Evolutionary conservation across 2,329 filamentous ascomycete species (phyloP).

Genomic region (Fusarium foetens): DNA sequence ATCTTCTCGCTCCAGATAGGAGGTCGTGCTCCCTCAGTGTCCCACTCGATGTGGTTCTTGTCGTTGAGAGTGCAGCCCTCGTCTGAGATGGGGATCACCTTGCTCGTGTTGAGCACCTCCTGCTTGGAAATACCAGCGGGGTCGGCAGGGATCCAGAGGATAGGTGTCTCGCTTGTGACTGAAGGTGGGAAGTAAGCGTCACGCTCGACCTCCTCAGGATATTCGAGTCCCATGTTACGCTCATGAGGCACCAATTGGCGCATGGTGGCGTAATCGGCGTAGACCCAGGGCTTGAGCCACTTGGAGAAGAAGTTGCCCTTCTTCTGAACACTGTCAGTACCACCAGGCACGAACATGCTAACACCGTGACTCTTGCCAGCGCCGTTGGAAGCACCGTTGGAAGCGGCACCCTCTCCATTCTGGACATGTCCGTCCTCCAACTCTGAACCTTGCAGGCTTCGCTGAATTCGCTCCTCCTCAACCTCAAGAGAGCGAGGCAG

Average conservation of each 20-base stretch:
- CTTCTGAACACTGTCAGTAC: constrained; percentile 47
- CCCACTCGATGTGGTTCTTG: constrained; percentile 62
- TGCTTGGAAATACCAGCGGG: constrained; percentile 74
- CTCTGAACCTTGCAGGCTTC: constrained; percentile 44
- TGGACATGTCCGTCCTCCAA: constrained; percentile 34
- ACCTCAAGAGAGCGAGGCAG: constrained; percentile 70
- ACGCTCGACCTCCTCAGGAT: constrained; percentile 69
- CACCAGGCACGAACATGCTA: constrained; percentile 38
- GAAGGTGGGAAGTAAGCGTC: constrained; percentile 80
- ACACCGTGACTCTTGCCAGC: constrained; percentile 35
- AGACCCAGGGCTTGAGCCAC: constrained; percentile 81
- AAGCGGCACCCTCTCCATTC: constrained; percentile 22
- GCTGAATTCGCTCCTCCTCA: constrained; percentile 54
- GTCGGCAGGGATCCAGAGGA: constrained; percentile 82
- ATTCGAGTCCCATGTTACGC: constrained; percentile 60
- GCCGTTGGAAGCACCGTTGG: constrained; percentile 29
- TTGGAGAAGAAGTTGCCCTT: constrained; percentile 64
- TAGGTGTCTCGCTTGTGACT: constrained; percentile 67
- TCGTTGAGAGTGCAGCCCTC: constrained; percentile 76
- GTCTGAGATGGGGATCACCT: constrained; percentile 77
- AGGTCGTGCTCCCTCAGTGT: constrained; percentile 54
- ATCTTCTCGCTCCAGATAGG: constrained; percentile 59
- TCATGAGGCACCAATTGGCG: constrained; percentile 75
- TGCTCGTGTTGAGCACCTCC: constrained; percentile 73
- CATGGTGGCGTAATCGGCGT: constrained; percentile 76